Conservation (phyloP, 225 moss, liverwort and hornwort genomes). For the Pseudoscleropodium purum region DNA sequence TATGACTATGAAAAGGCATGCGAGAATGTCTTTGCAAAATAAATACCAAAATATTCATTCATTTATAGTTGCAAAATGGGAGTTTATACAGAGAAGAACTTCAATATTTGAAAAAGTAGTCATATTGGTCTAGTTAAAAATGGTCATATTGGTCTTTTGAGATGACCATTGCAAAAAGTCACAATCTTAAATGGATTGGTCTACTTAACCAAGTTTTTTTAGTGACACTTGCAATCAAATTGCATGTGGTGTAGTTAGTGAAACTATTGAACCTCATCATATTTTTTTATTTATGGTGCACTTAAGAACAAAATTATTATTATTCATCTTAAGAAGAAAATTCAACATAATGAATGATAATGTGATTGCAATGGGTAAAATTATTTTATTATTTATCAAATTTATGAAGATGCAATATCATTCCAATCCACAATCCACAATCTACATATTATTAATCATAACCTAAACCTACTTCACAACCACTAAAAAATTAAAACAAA, state of each 20-base stretch:
- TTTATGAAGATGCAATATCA: not conserved
- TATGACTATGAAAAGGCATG: not conserved
- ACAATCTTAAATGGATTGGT: accelerated
- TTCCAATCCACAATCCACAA: not conserved
- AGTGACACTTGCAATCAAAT: not conserved
- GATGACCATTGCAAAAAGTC: not conserved
- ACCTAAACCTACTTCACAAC: not conserved
- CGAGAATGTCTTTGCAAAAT: not conserved
- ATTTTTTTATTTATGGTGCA: not conserved
- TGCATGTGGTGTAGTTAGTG: not conserved
- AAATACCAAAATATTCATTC: no score
- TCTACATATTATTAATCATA: not conserved
- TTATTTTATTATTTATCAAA: not conserved
- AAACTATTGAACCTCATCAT: not conserved
- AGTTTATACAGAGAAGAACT: no score
- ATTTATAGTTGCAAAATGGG: not conserved
- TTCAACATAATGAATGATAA: not conserved
- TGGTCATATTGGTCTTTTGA: no score
- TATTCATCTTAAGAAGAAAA: not conserved
- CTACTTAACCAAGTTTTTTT: not conserved
- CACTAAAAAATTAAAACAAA: not conserved
- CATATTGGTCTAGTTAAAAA: no score
- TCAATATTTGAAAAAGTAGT: no score
- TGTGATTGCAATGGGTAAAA: not conserved
- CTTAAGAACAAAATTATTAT: not conserved